Percentiles rank a stretch among this genome's conserved stretches.
Evolutionary conservation across 352 stramenopile genomes (phyloP).

Genomic region (Phytophthora fragariae): DNA sequence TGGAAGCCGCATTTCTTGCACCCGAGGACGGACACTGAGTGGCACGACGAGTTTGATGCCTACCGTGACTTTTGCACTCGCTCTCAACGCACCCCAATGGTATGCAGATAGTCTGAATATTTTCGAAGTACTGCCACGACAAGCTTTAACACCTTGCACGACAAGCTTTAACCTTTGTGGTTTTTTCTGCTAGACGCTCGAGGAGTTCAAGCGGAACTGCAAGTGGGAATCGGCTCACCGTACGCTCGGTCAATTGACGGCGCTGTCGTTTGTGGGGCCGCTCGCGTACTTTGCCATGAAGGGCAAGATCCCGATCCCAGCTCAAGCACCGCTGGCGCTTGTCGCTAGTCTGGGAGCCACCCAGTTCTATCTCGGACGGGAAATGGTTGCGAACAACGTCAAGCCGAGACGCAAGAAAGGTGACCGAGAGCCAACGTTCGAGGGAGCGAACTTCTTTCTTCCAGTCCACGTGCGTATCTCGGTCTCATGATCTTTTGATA

Average conservation of each 20-base stretch:
- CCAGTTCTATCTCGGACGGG: slow-evolving; percentile 62
- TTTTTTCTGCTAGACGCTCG: slow-evolving; percentile 76
- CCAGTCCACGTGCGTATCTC: slow-evolving; percentile 50
- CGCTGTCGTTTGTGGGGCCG: slow-evolving; percentile 90
- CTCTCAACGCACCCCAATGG: slow-evolving; percentile 88
- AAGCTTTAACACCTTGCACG: not conserved
- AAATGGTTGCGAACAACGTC: slow-evolving; percentile 58
- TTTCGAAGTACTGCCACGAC: not conserved
- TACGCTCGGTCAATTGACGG: slow-evolving; percentile 93
- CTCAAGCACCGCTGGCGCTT: slow-evolving; percentile 53
- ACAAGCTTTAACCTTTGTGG: not conserved
- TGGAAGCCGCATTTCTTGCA: slow-evolving; percentile 92
- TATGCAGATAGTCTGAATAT: slow-evolving; percentile 17
- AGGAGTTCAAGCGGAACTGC: slow-evolving; percentile 98
- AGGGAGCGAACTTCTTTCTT: slow-evolving; percentile 54
- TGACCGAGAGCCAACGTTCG: slow-evolving; percentile 28
- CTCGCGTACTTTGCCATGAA: slow-evolving; percentile 92
- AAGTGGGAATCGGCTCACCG: slow-evolving; percentile 93
- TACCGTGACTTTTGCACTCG: slow-evolving; percentile 97
- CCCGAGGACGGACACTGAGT: slow-evolving; percentile 90
- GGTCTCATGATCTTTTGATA: too few relatives aligned
- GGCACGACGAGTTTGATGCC: slow-evolving; percentile 92
- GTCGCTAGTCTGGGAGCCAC: slow-evolving; percentile 50
- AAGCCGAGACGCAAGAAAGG: slow-evolving; percentile 23
- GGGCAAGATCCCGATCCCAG: slow-evolving; percentile 62